Percentiles rank a stretch among this genome's conserved stretches.
phyloP scores from a whole-genome alignment of 306 rosid genomes.

The Mimosa pudica region DNA sequence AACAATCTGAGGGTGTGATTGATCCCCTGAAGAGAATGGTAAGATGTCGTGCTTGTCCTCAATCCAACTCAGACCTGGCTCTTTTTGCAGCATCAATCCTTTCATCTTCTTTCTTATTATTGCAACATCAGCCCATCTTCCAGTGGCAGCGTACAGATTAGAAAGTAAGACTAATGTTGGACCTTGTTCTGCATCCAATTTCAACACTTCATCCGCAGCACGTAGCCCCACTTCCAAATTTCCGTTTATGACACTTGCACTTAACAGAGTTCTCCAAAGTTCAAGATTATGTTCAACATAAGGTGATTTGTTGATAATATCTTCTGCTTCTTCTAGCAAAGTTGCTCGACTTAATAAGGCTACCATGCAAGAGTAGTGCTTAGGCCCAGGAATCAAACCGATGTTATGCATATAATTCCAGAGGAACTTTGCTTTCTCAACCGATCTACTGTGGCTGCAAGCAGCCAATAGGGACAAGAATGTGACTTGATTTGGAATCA shows the following conservation, averaged over 20 bases:
- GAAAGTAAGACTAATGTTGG: constrained; percentile 74
- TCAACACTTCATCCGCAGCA: constrained; percentile 65
- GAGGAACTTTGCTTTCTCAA: constrained; percentile 58
- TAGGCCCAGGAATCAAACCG: constrained; percentile 65
- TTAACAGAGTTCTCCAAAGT: constrained; percentile 77
- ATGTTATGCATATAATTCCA: constrained; percentile 66
- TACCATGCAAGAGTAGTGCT: constrained; percentile 90
- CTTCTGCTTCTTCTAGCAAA: constrained; percentile 67
- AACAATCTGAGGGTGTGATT: constrained; percentile 51
- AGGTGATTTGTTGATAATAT: constrained; percentile 62
- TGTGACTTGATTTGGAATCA: constrained; percentile 72
- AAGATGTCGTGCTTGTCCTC: constrained; percentile 63
- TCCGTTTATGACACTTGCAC: constrained; percentile 65
- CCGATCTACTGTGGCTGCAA: constrained; percentile 66
- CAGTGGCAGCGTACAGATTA: constrained; percentile 67
- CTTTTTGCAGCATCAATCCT: constrained; percentile 51
- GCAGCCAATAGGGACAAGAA: constrained; percentile 73
- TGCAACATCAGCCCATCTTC: constrained; percentile 67
- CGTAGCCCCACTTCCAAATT: constrained; percentile 68
- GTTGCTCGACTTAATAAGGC: constrained; percentile 72
- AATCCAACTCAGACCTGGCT: constrained; percentile 82
- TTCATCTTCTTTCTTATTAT: constrained; percentile 65
- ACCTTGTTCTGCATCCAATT: constrained; percentile 61
- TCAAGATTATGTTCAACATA: constrained; percentile 52
- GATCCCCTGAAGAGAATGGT: constrained; percentile 67